Evolutionary conservation across 1,139 yeast species (phyloP), one percentile per base, ranked within the genome.

Genomic region (Candida neerlandica): DNA sequence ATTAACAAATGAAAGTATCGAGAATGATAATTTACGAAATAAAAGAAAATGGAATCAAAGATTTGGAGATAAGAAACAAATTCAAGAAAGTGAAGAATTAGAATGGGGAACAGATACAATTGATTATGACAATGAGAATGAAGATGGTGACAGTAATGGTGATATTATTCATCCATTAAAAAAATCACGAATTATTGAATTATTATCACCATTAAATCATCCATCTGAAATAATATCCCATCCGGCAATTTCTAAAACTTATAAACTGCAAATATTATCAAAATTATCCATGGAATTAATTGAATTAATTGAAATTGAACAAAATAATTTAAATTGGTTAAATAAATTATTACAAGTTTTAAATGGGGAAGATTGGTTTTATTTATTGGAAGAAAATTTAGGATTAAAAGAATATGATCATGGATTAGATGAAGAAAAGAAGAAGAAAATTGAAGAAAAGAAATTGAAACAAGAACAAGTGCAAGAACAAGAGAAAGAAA

Each of bases 361-460:
- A 61, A 75, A 91, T 48, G 97, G 97, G 10, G 97, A 92, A 61
- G 94, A 89, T 65, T 89, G 96, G 62, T 77, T 76, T 46, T 83
- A 82, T 54, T 68, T 86, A 39, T 72, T 85, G 38, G 91, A 81
- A 51, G 83, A 81, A 34, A 81, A 82, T 50, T 66, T 91, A 65
- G 82, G 84, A 26, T 73, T 91, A 45, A 86, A 89, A 1, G 75
- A 71, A 27, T 88, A 89, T 62, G 89, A 89, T 62, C 91, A 86
- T 59, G 82, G 85, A 40, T 68, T 76, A 62, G 73, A 66, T 50
- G 73, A 69, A 23, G 74, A 70, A 16, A 51, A 46, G 32, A 47
- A 45, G 39, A 41, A 46, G 30, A 30, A 33, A 42, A 45, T 41
- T 21, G 48, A 48, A 18, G 33, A 30, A 19, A 43, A 43, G 7